Percentiles rank a stretch among this genome's conserved stretches.
Evolutionary conservation across 345 rosid genomes (phyloP).

Genomic region (Populus tremula): DNA sequence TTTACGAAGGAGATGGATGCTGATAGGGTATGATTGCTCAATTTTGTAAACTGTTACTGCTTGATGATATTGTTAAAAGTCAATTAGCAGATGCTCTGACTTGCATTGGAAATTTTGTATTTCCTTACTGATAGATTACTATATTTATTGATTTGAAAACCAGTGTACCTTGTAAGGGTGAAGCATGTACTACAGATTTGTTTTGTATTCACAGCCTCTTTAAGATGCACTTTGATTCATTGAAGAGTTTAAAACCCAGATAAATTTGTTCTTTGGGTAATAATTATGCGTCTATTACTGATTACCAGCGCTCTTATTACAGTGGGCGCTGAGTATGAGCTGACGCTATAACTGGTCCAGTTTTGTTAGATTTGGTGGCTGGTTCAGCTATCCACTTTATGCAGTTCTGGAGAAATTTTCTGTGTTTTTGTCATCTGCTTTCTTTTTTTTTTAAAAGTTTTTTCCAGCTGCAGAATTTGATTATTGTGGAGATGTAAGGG

Average conservation of each 20-base stretch:
- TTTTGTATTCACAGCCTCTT: background rate
- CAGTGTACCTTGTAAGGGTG: too few relatives aligned
- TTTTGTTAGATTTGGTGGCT: slow-evolving; percentile 16
- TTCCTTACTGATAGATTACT: too few relatives aligned
- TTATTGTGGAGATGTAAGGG: slow-evolving; percentile 19
- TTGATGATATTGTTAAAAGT: background rate
- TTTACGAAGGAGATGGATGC: slow-evolving; percentile 63
- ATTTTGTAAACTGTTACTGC: background rate
- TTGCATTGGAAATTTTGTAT: too few relatives aligned
- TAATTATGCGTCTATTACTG: slow-evolving; percentile 42
- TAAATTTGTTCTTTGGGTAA: background rate
- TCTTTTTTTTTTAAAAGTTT: background rate
- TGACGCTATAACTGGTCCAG: slow-evolving; percentile 35
- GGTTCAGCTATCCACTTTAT: background rate
- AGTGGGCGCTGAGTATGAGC: slow-evolving; percentile 37
- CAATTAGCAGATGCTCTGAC: background rate
- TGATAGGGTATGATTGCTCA: slow-evolving; percentile 43
- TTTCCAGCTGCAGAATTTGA: background rate
- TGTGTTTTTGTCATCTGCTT: background rate
- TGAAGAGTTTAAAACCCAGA: background rate
- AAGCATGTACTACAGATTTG: too few relatives aligned
- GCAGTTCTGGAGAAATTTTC: slow-evolving; percentile 8
- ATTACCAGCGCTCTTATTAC: slow-evolving; percentile 30
- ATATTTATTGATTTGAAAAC: too few relatives aligned
- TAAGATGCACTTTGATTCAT: background rate